Percentiles rank a stretch among this genome's conserved stretches.
Conservation (phyloP, 2,329 filamentous ascomycete genomes). For the Aspergillus spinulosporus region DNA sequence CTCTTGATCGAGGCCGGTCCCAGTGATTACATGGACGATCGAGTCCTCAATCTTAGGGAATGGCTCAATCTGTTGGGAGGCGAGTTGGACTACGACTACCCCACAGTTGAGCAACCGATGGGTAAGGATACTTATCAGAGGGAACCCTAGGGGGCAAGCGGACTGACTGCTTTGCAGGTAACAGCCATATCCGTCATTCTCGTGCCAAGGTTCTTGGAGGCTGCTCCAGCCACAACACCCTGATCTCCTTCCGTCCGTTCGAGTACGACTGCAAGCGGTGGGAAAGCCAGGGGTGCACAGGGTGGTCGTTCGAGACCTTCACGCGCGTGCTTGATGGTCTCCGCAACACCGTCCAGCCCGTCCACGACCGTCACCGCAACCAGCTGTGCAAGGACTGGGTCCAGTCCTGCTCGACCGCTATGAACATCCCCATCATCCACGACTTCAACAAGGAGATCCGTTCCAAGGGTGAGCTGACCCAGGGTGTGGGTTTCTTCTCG, state of each 20-base stretch:
- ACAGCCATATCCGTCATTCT: slow-evolving; percentile 88
- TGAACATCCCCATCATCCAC: slow-evolving; percentile 76
- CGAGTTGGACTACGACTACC: slow-evolving; percentile 88
- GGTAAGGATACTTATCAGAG: slow-evolving; percentile 44
- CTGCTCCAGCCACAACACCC: slow-evolving; percentile 90
- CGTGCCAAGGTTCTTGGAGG: slow-evolving; percentile 89
- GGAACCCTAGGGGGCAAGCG: background rate
- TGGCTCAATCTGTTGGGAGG: slow-evolving; percentile 84
- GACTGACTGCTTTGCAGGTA: slow-evolving; percentile 54
- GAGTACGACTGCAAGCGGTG: slow-evolving; percentile 84
- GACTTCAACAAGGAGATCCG: slow-evolving; percentile 88
- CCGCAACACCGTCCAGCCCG: slow-evolving; percentile 85
- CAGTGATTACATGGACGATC: slow-evolving; percentile 84
- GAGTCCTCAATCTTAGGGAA: slow-evolving; percentile 81
- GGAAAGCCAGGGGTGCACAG: slow-evolving; percentile 76
- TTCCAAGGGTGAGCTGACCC: slow-evolving; percentile 67
- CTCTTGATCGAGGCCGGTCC: slow-evolving; percentile 86
- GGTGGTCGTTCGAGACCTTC: slow-evolving; percentile 85
- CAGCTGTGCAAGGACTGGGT: slow-evolving; percentile 92
- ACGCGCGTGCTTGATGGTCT: slow-evolving; percentile 79
- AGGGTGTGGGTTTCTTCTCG: slow-evolving; percentile 86
- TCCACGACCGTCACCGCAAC: slow-evolving; percentile 81
- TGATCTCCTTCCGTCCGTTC: slow-evolving; percentile 90
- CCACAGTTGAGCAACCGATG: slow-evolving; percentile 84
- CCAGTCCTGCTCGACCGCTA: slow-evolving; percentile 71